These are phyloP conservation scores for Wolfiporia cocos DNA, from an alignment of 1,284 basidiomycete species.

Conservation along the genomic window DNA sequence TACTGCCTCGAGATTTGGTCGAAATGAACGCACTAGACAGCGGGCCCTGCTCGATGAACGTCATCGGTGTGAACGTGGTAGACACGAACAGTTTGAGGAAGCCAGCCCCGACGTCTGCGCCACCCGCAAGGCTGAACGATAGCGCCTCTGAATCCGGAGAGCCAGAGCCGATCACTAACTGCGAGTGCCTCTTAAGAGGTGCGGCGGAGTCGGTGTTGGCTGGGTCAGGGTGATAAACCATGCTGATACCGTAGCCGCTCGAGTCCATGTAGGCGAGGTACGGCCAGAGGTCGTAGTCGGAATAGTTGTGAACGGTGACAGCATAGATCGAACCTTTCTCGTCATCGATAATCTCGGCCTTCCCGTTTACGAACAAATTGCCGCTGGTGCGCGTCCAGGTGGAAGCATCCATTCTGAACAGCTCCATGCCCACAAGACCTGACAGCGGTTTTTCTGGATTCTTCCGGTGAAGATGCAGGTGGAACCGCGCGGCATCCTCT, in stretches of 20 bases:
- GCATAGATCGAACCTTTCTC: slow-evolving; percentile 29
- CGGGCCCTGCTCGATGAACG: slow-evolving; percentile 33
- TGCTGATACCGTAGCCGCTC: slow-evolving; percentile 36
- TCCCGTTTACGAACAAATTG: slow-evolving; percentile 33
- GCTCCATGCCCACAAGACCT: slow-evolving; percentile 30
- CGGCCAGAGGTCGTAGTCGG: slow-evolving; percentile 38
- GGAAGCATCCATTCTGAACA: slow-evolving; percentile 31
- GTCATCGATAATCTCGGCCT: slow-evolving; percentile 30
- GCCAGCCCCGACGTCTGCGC: slow-evolving; percentile 28
- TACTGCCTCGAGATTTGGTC: background rate
- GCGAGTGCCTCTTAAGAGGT: slow-evolving; percentile 29
- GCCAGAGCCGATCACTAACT: slow-evolving; percentile 30
- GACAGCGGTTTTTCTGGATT: slow-evolving; percentile 33
- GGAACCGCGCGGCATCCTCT: slow-evolving; percentile 38
- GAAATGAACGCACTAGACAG: slow-evolving; percentile 2
- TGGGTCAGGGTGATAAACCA: slow-evolving; percentile 33
- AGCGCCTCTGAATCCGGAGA: slow-evolving; percentile 27
- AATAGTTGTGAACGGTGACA: slow-evolving; percentile 34
- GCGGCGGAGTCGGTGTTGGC: slow-evolving; percentile 19
- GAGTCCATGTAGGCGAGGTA: slow-evolving; percentile 42
- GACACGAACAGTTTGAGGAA: slow-evolving; percentile 44
- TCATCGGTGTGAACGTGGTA: slow-evolving; percentile 35
- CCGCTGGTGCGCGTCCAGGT: slow-evolving; percentile 26
- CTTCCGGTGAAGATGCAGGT: slow-evolving; percentile 38
- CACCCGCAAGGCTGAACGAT: slow-evolving; percentile 24